Evolutionary conservation across 2,329 filamentous ascomycete species (phyloP), one percentile per base, ranked within the genome.

Genomic region (Pseudocercospora macadamiae): DNA sequence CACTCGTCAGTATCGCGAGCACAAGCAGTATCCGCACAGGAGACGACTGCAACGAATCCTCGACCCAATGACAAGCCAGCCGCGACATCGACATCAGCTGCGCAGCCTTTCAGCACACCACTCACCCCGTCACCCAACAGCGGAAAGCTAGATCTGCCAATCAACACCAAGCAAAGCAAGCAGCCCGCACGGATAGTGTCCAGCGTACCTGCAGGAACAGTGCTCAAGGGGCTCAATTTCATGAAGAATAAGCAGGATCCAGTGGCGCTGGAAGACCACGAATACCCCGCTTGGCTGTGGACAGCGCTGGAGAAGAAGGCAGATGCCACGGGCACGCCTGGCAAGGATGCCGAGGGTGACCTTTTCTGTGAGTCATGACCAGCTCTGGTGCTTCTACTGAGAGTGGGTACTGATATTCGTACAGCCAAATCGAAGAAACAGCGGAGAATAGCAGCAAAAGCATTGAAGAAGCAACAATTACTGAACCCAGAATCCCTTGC

Each of bases 241-340:
- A 76, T 87, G 70, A 95, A 95, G 79, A 85, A 84, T 65, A 83
- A 83, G 70, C 77, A 81, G 32, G 90, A 93, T 71, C 90, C 91
- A 0, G 79, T 93, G 4, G 91, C 91, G 8, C 74, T 87, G 68
- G 80, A 86, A 30, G 91, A 96, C 66, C 80, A 86, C 19, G 89
- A 89, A 62, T 96, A 96, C 75, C 91, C 91, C 2, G 80, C 79
- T 21, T 96, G 91, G 91, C 75, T 96, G 62, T 96, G 91, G 91
- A 80, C 76, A 2, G 86, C 89, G 66, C 76, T 95, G 55, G 83
- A 75, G 68, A 77, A 84, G 75, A 85, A 82, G 70, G 52, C 48
- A 7, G 66, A 59, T 14, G 51, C 52, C 8, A 55, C 51, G 4
- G 83, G 80, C 8, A 88, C 76, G 18, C 77, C 75, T 12, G 78